Conservation (phyloP, 2,329 filamentous ascomycete species). For the Malbranchea cinnamomea region DNA sequence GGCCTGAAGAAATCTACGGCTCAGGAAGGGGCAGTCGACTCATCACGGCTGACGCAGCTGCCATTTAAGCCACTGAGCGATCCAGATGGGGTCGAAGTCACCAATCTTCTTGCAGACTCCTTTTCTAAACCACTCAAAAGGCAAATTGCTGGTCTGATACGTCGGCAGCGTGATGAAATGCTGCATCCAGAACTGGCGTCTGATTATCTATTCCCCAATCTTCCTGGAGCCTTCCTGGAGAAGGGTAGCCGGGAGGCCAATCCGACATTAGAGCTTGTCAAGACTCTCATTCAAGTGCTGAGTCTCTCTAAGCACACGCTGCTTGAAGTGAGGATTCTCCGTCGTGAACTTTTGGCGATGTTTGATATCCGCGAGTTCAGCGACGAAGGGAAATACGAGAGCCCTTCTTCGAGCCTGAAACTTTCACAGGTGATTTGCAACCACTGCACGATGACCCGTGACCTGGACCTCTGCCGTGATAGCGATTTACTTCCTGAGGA, state of each 20-base stretch:
- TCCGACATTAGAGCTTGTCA: slow-evolving; percentile 79
- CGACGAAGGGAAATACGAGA: slow-evolving; percentile 70
- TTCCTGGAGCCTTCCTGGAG: slow-evolving; percentile 40
- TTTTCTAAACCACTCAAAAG: slow-evolving; percentile 87
- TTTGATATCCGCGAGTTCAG: slow-evolving; percentile 95
- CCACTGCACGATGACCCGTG: slow-evolving; percentile 75
- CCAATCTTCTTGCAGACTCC: slow-evolving; percentile 58
- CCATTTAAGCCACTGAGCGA: slow-evolving; percentile 42
- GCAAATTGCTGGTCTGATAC: slow-evolving; percentile 66
- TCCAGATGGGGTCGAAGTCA: slow-evolving; percentile 43
- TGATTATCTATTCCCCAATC: slow-evolving; percentile 72
- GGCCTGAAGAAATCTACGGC: slow-evolving; percentile 53
- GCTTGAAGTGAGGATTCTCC: slow-evolving; percentile 71
- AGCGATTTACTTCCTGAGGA: slow-evolving; percentile 55
- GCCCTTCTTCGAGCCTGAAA: slow-evolving; percentile 62
- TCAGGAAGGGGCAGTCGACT: slow-evolving; percentile 40
- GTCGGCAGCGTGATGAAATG: slow-evolving; percentile 74
- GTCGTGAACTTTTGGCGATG: slow-evolving; percentile 74
- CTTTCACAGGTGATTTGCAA: slow-evolving; percentile 70
- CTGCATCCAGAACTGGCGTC: slow-evolving; percentile 73
- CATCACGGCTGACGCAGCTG: slow-evolving; percentile 48
- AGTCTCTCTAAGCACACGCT: slow-evolving; percentile 81
- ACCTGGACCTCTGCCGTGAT: slow-evolving; percentile 86
- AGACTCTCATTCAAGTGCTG: slow-evolving; percentile 82
- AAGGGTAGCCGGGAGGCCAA: slow-evolving; percentile 47